Evolutionary conservation across 2,329 filamentous ascomycete species (phyloP).

Genomic region (Xylaria sp.): DNA sequence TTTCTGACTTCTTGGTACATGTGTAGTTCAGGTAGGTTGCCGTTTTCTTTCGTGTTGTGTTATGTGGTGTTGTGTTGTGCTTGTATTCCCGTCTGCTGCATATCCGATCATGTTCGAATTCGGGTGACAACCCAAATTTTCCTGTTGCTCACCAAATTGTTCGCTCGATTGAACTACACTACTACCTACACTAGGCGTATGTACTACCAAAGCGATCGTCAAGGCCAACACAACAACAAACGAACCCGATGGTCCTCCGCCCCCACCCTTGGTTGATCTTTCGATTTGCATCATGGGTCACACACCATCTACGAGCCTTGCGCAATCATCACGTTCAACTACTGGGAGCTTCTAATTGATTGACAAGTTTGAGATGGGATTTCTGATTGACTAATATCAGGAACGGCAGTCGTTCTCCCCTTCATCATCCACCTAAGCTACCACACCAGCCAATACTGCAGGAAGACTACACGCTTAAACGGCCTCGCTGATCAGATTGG

Average conservation of each 20-base stretch:
- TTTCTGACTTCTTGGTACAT: slow-evolving; percentile 4
- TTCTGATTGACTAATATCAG: background rate
- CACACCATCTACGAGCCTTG: slow-evolving; percentile 10
- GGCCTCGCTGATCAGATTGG: background rate
- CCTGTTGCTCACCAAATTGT: background rate
- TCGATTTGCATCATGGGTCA: slow-evolving; percentile 31
- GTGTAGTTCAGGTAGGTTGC: background rate
- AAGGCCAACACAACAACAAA: slow-evolving; percentile 20
- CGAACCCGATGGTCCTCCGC: slow-evolving; percentile 27
- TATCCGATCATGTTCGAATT: background rate
- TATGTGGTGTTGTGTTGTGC: background rate
- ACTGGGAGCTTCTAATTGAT: background rate
- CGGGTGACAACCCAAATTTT: background rate
- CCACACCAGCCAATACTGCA: background rate
- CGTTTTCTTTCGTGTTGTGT: background rate
- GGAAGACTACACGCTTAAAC: background rate
- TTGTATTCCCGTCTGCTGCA: background rate
- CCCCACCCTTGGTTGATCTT: slow-evolving; percentile 30
- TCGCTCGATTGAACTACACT: background rate
- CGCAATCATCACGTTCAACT: background rate
- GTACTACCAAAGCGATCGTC: slow-evolving; percentile 27
- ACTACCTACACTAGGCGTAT: slow-evolving; percentile 6
- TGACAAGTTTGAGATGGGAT: background rate
- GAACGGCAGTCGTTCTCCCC: background rate
- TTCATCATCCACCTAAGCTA: background rate